Percentiles rank a stretch among this genome's conserved stretches.
These are phyloP conservation scores for Mycena vitilis DNA, from an alignment of 768 basidiomycete species.

Conservation along the genomic window DNA sequence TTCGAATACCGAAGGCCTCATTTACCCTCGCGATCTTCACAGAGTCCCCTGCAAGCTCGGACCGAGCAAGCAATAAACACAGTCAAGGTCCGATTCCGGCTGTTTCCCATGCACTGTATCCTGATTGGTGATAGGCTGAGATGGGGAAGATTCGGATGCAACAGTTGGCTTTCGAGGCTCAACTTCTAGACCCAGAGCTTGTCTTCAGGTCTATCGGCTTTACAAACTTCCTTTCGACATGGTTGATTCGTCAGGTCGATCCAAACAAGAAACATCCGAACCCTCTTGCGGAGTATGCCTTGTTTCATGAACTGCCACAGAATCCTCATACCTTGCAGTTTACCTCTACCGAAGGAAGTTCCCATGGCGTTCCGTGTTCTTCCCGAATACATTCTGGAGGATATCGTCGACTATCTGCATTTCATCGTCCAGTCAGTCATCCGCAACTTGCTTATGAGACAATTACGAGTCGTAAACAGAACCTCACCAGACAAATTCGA, in stretches of 20 bases:
- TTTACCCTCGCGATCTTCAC: conserved; percentile 16
- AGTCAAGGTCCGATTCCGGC: conserved; percentile 66
- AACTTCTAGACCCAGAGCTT: conserved; percentile 88
- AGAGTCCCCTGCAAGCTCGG: conserved; percentile 82
- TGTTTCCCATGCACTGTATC: background rate
- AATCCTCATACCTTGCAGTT: conserved; percentile 54
- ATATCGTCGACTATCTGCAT: conserved; percentile 89
- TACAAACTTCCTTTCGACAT: conserved; percentile 91
- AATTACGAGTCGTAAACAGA: conserved; percentile 45
- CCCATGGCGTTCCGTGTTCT: conserved; percentile 87
- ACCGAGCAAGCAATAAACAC: conserved; percentile 82
- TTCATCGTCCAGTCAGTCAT: conserved; percentile 81
- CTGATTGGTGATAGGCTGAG: conserved; percentile 60
- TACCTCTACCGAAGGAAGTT: conserved; percentile 88
- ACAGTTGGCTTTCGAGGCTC: conserved; percentile 85
- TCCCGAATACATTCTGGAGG: conserved; percentile 95
- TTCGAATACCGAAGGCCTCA: background rate
- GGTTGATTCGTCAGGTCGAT: conserved; percentile 93
- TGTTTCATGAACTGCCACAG: too few species aligned
- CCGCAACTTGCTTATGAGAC: background rate
- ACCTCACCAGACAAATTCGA: conserved; percentile 84
- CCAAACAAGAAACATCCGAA: conserved; percentile 82
- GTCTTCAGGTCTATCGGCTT: conserved; percentile 83
- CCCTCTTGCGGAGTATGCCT: conserved; percentile 70
- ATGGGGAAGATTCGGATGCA: conserved; percentile 76